Evolutionary conservation across 2,329 filamentous ascomycete species (phyloP), one percentile per base, ranked within the genome.

Genomic region (Xylaria multiplex): DNA sequence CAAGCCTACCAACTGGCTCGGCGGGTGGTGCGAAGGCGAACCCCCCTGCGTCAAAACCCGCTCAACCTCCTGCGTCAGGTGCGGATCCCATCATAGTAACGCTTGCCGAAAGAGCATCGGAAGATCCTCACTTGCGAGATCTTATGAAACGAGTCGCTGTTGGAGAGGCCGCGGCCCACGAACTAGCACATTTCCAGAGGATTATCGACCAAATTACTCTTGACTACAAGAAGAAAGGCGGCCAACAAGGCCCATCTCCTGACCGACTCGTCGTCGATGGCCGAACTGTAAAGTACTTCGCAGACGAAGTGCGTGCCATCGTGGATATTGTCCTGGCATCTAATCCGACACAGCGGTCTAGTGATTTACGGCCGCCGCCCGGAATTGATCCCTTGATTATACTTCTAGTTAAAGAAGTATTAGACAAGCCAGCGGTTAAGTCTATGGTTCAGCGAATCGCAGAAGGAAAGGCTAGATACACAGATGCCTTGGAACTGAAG

Each of bases 141-240:
- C 82, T 96, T 0, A 96, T 96, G 92, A 93, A 93, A 76, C 88
- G 92, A 59, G 92, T 96, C 0, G 92, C 92, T 0, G 88, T 90
- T 32, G 92, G 92, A 1, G 86, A 90, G 70, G 92, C 92, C 0
- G 88, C 86, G 13, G 85, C 88, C 43, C 86, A 88, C 14, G 91
- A 96, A 75, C 80, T 96, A 13, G 88, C 88, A 53, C 87, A 89
- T 68, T 96, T 96, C 71, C 92, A 96, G 75, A 85, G 84, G 55
- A 92, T 96, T 48, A 96, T 96, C 68, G 91, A 93, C 73, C 89
- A 93, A 75, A 85, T 96, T 63, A 93, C 90, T 2, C 78, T 78
- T 0, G 85, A 88, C 66, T 86, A 86, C 70, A 85, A 84, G 71
- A 82, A 80, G 46, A 86, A 80, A 45, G 83, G 84, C 7, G 80